Evolutionary conservation across 352 stramenopile species (phyloP), one percentile per base, ranked within the genome.

Genomic region (Phytophthora pisi): DNA sequence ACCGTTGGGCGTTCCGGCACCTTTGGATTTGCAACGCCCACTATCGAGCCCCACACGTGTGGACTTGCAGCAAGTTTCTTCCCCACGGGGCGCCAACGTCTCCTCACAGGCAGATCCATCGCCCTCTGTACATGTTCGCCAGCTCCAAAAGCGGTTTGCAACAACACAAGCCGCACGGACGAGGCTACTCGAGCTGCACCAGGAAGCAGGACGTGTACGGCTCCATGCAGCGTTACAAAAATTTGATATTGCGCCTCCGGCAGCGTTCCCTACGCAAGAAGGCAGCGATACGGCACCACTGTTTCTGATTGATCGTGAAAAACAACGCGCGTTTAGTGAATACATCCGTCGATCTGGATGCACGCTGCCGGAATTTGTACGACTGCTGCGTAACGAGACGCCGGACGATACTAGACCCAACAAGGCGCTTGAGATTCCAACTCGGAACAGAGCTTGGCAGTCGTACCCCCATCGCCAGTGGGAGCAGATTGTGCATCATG

Each of bases 291-390:
- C 36, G 10, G 36, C 36, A 43, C 36, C 36, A 18, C 8, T n/a
- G 36, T 43, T 43, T 43, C 36, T 43, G 36, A 43, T 43, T 43
- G 36, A 43, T 43, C 36, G 36, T 43, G 36, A n/a, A n/a, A 43
- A 43, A 36, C 36, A 43, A 43, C 36, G 36, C 36, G 36, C 36
- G 10, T 43, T 43, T 43, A 43, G 36, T 11, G 36, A 43, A 9
- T 43, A 43, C 5, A 43, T 43, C 36, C 36, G 30, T 36, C 30
- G 30, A 11, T 36, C 30, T 36, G 30, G 30, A 36, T 36, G 30
- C 8, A 36, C 30, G 6, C 30, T 36, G 2, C 30, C 30, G 6
- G 36, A 43, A 43, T 43, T 43, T 43, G 10, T 43, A 43, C 11
- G 36, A 3, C 13, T 43, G 4, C 36, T 43, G 10, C 13, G 10